A percentile compares a stretch with the other conserved stretches of the same genome.
These are phyloP conservation scores for Sphaerulina musiva DNA, from an alignment of 2,329 filamentous ascomycete genomes.

Conservation along the genomic window DNA sequence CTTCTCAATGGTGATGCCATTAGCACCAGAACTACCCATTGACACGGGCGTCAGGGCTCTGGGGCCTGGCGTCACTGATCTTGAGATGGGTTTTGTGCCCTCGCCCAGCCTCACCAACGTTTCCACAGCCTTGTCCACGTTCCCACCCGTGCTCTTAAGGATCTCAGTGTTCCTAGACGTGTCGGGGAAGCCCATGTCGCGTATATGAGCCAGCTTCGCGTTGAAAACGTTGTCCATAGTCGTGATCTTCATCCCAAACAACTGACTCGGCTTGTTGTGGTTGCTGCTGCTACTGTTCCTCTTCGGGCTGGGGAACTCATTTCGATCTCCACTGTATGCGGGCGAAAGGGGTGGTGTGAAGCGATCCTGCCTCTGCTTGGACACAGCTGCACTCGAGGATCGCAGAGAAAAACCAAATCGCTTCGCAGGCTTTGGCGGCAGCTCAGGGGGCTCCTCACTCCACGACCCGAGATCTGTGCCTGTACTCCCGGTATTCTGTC, in stretches of 20 bases:
- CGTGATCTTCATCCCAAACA: conserved; percentile 34
- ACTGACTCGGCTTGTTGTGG: conserved; percentile 50
- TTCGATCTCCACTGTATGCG: conserved; percentile 27
- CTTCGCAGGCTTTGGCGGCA: conserved; percentile 55
- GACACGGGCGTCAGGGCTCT: conserved; percentile 36
- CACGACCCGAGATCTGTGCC: conserved; percentile 39
- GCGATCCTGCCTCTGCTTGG: conserved; percentile 48
- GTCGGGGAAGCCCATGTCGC: conserved; percentile 89
- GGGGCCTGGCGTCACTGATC: conserved; percentile 30
- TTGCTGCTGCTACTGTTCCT: conserved; percentile 21
- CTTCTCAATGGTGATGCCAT: conserved; percentile 41
- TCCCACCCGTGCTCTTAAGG: conserved; percentile 74
- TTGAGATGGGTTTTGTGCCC: conserved; percentile 43
- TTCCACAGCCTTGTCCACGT: conserved; percentile 80
- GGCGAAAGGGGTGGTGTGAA: conserved; percentile 35
- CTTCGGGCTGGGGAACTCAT: conserved; percentile 22
- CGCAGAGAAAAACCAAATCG: conserved; percentile 59
- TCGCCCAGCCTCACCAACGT: conserved; percentile 77
- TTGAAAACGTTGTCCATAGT: conserved; percentile 64
- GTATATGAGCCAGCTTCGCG: conserved; percentile 66
- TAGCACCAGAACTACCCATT: conserved; percentile 41
- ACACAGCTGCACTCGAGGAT: conserved; percentile 63
- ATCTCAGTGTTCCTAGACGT: conserved; percentile 73
- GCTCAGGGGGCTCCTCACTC: conserved; percentile 51
- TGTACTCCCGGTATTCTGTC: conserved; percentile 53